Evolutionary conservation across 805 yeast genomes (phyloP), one percentile per base, ranked within the genome.

Genomic region (Candida golubevii): DNA sequence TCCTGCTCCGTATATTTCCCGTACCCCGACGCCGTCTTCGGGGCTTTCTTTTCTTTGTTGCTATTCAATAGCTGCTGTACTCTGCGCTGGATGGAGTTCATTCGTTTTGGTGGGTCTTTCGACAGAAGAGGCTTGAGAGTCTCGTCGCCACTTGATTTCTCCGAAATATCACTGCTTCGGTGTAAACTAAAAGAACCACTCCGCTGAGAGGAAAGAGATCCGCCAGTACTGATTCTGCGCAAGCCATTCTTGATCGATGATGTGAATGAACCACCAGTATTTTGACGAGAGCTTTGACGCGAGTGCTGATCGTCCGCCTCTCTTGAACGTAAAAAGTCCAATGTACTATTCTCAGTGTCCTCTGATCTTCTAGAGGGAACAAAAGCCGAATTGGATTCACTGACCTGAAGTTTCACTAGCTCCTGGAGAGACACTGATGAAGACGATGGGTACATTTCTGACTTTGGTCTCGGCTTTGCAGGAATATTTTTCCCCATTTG

Each of bases 11-110:
- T 81, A 58, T 76, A 86, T 58, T 79, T 79, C 7, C 96, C 96
- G 61, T 89, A 88, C 0, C 96, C 96, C 6, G 72, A 62, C 0
- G 96, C 96, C 0, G 91, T 81, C 54, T 78, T 82, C 10, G 77
- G 75, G 5, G 75, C 58, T n/a, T 56, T 50, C 33, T 57, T 65
- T 41, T 62, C 61, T 48, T 60, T 62, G 53, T 71, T 67, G 46
- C 62, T 69, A 10, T 29, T 10, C 44, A 80, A 60, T 33, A 78
- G 64, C 52, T 70, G 71, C 37, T 74, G 75, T 60, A 81, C 79
- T 51, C 85, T 69, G 44, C 75, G 65, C 53, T 80, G 83, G 36
- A 82, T 80, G 1, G 74, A 66, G 13, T 64, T 63, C 46, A 57
- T 57, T 13, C 48, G 37, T 33, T 46, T 44, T 1, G 41, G 35